phyloP scores from a whole-genome alignment of 306 rosid genomes.

The Castanospermum australe region DNA sequence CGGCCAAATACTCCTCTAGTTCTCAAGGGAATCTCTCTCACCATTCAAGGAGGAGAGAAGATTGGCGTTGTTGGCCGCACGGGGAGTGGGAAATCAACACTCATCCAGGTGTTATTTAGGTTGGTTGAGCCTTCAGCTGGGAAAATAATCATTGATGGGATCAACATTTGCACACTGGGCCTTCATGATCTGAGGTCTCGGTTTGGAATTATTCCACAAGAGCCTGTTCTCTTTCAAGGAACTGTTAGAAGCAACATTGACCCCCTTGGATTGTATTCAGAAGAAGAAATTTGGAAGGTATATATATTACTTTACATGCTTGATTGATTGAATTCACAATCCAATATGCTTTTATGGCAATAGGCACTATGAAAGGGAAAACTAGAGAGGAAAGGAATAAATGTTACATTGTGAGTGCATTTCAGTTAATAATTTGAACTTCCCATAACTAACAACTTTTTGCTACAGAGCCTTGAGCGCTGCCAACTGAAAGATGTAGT shows the following conservation, averaged over 20 bases:
- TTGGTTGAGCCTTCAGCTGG: slow-evolving; percentile 88
- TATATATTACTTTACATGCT: background rate
- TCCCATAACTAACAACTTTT: background rate
- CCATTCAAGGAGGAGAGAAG: slow-evolving; percentile 81
- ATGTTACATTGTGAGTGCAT: background rate
- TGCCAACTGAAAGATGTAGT: slow-evolving; percentile 86
- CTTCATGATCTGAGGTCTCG: slow-evolving; percentile 90
- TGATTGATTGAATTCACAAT: background rate
- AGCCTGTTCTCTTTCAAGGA: slow-evolving; percentile 89
- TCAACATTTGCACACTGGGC: slow-evolving; percentile 60
- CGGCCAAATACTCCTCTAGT: slow-evolving; percentile 78
- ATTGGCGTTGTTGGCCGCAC: slow-evolving; percentile 93
- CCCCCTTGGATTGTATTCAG: slow-evolving; percentile 65
- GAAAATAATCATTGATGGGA: slow-evolving; percentile 62
- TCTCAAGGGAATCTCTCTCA: slow-evolving; percentile 72
- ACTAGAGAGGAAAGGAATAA: background rate
- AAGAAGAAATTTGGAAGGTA: slow-evolving; percentile 95
- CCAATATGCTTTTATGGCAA: background rate
- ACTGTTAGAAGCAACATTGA: slow-evolving; percentile 81
- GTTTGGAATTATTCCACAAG: slow-evolving; percentile 92
- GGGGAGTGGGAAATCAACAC: slow-evolving; percentile 87
- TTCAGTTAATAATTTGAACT: background rate
- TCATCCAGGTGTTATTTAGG: slow-evolving; percentile 86
- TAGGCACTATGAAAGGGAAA: background rate
- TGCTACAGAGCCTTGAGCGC: slow-evolving; percentile 70